Base-by-base conservation (phyloP, 306 rosid genomes). In the Cucumis hystrix region DNA sequence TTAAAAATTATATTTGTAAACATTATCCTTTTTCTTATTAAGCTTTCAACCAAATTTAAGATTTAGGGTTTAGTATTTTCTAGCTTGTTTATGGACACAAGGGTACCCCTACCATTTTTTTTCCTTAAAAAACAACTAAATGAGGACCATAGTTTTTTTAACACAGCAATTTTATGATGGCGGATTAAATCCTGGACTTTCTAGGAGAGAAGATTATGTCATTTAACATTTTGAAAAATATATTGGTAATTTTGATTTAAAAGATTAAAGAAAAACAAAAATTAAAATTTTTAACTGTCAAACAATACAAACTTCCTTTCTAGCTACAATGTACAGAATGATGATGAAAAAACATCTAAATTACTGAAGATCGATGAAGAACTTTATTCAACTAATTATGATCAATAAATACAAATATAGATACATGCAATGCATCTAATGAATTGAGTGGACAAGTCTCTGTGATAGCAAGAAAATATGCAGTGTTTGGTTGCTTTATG, bases 381-480 rank as follows among this genome's bases (percentile, higher is more conserved):
- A 30, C 41, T 17, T 65, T 37, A n/a, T 65, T 65, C 7, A 65
- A 17, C 4, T 18, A 65, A 65, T 65, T 39, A 37, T 17, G 72
- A 52, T 15, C 8, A 65, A 65, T 37, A 65, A 65, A 39, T 18
- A 17, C 16, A 65, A 65, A 18, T 5, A 39, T 18, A 39, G 52
- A 40, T 65, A 65, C 4, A 66, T 66, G 73, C 73, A 66, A 66
- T 66, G 73, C 52, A 66, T 66, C 75, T 43, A 43, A 68, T 68
- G 55, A 68, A 6, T 41, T 20, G 54, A 41, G 30, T 40, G 54
- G 54, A 67, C 17, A 33, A 67, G 52, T 21, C 33, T n/a, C 23
- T 6, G 54, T 70, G 58, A 25, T 43, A 8, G 54, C 57, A 5
- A 52, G 20, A 52, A 70, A 43, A 45, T 70, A 70, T 70, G 75